A percentile compares a stretch with the other conserved stretches of the same genome.
These are phyloP conservation scores for Barnettozyma californica DNA, from an alignment of 805 yeast genomes.

Conservation along the genomic window DNA sequence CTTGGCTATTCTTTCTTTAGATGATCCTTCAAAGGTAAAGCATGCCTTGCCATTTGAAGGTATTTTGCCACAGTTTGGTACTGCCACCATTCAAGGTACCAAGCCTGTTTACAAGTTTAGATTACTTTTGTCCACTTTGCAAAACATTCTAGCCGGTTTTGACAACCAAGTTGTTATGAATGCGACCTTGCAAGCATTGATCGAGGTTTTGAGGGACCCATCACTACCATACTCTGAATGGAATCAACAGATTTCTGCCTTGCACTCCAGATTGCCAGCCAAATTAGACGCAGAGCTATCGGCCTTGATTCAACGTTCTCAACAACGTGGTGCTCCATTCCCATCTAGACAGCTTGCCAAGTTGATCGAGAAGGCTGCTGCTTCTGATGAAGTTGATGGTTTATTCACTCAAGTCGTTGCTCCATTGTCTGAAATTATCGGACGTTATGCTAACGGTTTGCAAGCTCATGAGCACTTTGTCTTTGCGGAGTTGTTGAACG, in stretches of 20 bases:
- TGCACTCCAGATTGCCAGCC: slow-evolving; percentile 84
- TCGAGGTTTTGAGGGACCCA: slow-evolving; percentile 69
- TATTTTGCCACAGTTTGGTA: slow-evolving; percentile 83
- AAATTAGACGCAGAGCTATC: slow-evolving; percentile 66
- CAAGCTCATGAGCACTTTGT: slow-evolving; percentile 78
- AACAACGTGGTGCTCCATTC: slow-evolving; percentile 71
- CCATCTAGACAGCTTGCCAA: slow-evolving; percentile 85
- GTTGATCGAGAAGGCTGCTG: slow-evolving; percentile 55
- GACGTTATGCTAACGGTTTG: slow-evolving; percentile 67
- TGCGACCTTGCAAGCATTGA: slow-evolving; percentile 66
- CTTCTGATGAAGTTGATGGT: slow-evolving; percentile 47
- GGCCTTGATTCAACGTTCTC: slow-evolving; percentile 60
- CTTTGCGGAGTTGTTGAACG: slow-evolving; percentile 61
- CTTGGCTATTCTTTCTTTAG: slow-evolving; percentile 87
- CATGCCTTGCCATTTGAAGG: slow-evolving; percentile 96
- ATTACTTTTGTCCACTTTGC: slow-evolving; percentile 51
- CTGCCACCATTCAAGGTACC: slow-evolving; percentile 76
- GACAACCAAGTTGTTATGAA: slow-evolving; percentile 95
- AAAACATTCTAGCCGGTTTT: slow-evolving; percentile 81
- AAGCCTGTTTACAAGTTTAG: slow-evolving; percentile 76
- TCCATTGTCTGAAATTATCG: slow-evolving; percentile 70
- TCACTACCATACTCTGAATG: slow-evolving; percentile 92
- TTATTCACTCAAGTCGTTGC: slow-evolving; percentile 55
- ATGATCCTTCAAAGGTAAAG: slow-evolving; percentile 95
- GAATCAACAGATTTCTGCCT: slow-evolving; percentile 78